Percentiles rank a stretch among this genome's conserved stretches.
These are phyloP conservation scores for Penicillium diatomitis DNA, from an alignment of 495 filamentous ascomycete species.

Conservation along the genomic window DNA sequence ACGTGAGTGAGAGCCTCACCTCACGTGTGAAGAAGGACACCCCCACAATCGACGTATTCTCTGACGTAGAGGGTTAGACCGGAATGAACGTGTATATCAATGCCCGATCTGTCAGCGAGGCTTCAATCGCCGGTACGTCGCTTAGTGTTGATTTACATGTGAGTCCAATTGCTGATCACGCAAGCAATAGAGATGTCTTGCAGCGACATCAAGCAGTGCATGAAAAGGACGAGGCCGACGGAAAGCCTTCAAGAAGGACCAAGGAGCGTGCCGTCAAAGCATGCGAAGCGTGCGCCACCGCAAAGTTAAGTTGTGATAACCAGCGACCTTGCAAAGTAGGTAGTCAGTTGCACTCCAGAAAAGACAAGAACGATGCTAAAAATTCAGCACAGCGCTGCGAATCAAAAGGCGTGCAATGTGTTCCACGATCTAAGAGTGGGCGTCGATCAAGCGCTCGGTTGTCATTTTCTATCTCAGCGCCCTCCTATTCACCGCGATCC, in stretches of 20 bases:
- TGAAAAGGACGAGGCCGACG: constrained; percentile 5
- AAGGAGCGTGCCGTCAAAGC: constrained; percentile 15
- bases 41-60: too few relatives aligned
- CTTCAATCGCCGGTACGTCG: constrained; percentile 15
- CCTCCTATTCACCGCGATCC: background rate
- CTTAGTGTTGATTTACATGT: background rate
- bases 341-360: too few relatives aligned
- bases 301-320: constrained; percentile 20
- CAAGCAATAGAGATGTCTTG: constrained; percentile 10
- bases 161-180: background rate
- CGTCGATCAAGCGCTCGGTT: background rate
- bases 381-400: constrained; percentile 6
- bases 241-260: constrained; percentile 3
- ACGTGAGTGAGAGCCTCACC: constrained; percentile 4
- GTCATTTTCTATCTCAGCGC: background rate
- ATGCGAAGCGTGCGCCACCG: constrained; percentile 15
- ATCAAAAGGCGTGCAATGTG: constrained; percentile 8
- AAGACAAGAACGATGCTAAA: too few relatives aligned
- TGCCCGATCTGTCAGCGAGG: constrained; percentile 13
- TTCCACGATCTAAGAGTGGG: background rate
- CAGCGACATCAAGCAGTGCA: constrained; percentile 20
- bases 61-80: constrained; percentile 2
- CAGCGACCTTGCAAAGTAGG: constrained; percentile 16
- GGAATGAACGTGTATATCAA: constrained; percentile 15
- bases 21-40: too few relatives aligned